Conservation (phyloP, 257 asterid genomes). For the Penstemon davidsonii region DNA sequence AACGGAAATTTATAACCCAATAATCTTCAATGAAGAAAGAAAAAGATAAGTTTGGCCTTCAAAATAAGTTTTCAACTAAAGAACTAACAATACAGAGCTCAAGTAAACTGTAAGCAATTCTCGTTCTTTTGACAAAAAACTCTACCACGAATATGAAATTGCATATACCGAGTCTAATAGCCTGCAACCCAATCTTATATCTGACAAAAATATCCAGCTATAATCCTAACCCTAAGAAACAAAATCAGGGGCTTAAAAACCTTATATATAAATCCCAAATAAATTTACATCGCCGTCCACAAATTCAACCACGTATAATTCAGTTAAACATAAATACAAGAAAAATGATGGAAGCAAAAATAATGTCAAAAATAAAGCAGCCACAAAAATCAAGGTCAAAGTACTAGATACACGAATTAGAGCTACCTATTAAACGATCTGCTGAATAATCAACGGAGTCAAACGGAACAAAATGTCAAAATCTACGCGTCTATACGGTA, state of each 20-base stretch:
- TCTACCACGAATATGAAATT: not conserved
- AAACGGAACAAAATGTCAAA: not conserved
- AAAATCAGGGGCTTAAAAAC: not conserved
- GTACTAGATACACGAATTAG: not conserved
- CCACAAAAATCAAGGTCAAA: not conserved
- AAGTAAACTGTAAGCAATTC: no score
- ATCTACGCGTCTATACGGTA: slow-evolving; percentile 2
- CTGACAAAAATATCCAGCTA: slow-evolving; percentile 14
- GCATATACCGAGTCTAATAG: not conserved
- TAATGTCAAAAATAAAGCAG: not conserved
- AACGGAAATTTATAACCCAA: not conserved
- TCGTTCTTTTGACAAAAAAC: no score
- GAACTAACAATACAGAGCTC: no score
- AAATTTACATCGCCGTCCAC: not conserved
- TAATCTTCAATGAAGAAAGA: not conserved
- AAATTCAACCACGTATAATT: slow-evolving; percentile 22
- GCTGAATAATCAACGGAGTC: not conserved
- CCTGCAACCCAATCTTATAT: not conserved
- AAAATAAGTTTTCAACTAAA: not conserved
- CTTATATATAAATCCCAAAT: slow-evolving; percentile 5
- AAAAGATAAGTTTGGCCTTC: not conserved
- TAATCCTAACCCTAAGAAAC: not conserved
- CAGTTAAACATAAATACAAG: not conserved
- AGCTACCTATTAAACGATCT: slow-evolving; percentile 3
- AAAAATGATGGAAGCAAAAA: slow-evolving; percentile 1